phyloP scores from a whole-genome alignment of 225 moss, liverwort and hornwort genomes.

The Neckera pumila region DNA sequence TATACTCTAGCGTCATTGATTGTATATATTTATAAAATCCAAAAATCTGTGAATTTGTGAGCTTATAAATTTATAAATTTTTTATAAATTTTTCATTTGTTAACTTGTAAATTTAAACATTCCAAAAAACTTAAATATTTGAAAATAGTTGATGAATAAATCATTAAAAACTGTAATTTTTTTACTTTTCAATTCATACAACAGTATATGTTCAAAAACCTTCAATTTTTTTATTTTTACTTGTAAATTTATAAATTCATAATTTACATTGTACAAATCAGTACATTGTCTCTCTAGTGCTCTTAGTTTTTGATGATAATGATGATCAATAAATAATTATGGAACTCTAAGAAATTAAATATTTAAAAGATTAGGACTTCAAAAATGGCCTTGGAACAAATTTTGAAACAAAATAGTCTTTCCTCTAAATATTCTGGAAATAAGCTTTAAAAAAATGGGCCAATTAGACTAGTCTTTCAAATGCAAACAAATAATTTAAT shows the following conservation, averaged over 20 bases:
- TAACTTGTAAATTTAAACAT: neutral
- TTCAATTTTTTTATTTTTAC: too few relatives aligned
- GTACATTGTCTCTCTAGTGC: fast-evolving
- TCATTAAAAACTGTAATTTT: too few relatives aligned
- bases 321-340: too few relatives aligned
- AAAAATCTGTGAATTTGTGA: fast-evolving
- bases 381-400: too few relatives aligned
- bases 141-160: too few relatives aligned
- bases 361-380: too few relatives aligned
- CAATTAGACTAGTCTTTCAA: neutral
- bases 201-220: fast-evolving
- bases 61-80: too few relatives aligned
- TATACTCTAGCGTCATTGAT: too few relatives aligned
- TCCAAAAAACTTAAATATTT: too few relatives aligned
- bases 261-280: neutral
- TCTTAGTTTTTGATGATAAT: neutral
- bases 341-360: neutral
- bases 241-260: neutral
- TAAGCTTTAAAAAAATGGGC: fast-evolving
- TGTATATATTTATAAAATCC: neutral
- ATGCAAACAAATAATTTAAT: neutral
- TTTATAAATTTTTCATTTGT: too few relatives aligned
- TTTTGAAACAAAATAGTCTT: neutral
- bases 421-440: fast-evolving
- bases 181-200: too few relatives aligned